Base-by-base conservation (phyloP, 352 stramenopile genomes). In the Bremia lactucae region DNA sequence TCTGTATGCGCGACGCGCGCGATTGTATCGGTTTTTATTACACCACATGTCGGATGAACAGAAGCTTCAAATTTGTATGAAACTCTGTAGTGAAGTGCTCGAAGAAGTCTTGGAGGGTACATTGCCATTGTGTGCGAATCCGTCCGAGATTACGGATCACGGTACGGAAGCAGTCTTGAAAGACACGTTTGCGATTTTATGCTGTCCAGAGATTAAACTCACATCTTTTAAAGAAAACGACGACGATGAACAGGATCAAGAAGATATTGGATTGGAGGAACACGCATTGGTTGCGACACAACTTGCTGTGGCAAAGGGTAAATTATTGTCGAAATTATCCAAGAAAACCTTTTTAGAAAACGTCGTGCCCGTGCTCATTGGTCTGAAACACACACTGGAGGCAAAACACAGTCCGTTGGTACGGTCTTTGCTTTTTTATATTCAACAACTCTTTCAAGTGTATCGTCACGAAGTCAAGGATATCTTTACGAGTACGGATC, bases 291-390 rank as follows among this genome's bases (percentile, higher is more conserved):
- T 83, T 13, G 65, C 77, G n/a, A 65, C 71, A 10, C 72, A 87
- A 37, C 56, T 96, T 6, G 83, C 83, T 24, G 80, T 77, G 8
- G 90, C 92, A 18, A 98, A 97, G 63, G 78, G 82, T 8, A 91
- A 88, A 40, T 55, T 98, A 18, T 65, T 98, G 1, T 94, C 82
- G 0, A 97, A 97, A 43, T 92, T 98, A 62, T 97, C 88, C 25
- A 85, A 93, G 52, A 98, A 98, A 62, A 97, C 98, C 55, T 86
- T 98, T 31, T 68, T 98, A 23, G 94, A 98, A 61, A 97, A 97
- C 36, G 72, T 98, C 2, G 79, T 99, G 7, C 95, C 95, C 0
- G 92, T 98, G 26, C 61, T 99, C 14, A 96, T 96, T 42, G 94
- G 87, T 13, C 72, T 99, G 22, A 98, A 98, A 60, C 81, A 89